phyloP scores from a whole-genome alignment of 768 basidiomycete species.

The Floccularia luteovirens region DNA sequence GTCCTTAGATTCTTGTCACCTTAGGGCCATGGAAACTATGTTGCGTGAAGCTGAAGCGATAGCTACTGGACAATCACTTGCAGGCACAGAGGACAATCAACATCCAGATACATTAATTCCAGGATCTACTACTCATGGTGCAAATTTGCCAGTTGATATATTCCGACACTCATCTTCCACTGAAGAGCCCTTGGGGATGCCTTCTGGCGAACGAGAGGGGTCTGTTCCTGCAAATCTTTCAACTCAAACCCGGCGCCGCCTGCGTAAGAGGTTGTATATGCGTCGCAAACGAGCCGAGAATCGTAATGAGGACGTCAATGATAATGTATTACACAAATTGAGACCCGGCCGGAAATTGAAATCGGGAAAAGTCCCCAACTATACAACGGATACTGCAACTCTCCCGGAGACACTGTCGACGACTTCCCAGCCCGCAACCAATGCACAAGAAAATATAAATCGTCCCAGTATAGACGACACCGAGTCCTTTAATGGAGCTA shows the following conservation, averaged over 20 bases:
- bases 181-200: not conserved
- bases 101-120: not conserved
- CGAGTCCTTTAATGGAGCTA: no score
- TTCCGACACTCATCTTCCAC: not conserved
- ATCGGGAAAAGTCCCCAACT: no score
- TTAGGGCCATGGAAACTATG: slow-evolving; percentile 18
- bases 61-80: not conserved
- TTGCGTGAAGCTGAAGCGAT: slow-evolving; percentile 8
- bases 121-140: not conserved
- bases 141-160: not conserved
- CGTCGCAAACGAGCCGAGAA: slow-evolving; percentile 55
- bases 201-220: not conserved
- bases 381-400: no score
- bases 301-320: slow-evolving; percentile 23
- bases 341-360: slow-evolving; percentile 25
- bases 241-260: slow-evolving; percentile 8
- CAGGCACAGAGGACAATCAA: not conserved
- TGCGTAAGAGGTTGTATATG: slow-evolving; percentile 65
- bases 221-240: slow-evolving; percentile 4
- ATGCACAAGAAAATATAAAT: no score
- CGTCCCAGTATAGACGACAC: no score
- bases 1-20: slow-evolving; percentile 8
- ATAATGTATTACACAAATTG: slow-evolving; percentile 21
- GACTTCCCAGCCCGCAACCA: no score
- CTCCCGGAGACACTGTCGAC: no score